phyloP scores from a whole-genome alignment of 2,329 filamentous ascomycete species.

The Leptographium procerum region DNA sequence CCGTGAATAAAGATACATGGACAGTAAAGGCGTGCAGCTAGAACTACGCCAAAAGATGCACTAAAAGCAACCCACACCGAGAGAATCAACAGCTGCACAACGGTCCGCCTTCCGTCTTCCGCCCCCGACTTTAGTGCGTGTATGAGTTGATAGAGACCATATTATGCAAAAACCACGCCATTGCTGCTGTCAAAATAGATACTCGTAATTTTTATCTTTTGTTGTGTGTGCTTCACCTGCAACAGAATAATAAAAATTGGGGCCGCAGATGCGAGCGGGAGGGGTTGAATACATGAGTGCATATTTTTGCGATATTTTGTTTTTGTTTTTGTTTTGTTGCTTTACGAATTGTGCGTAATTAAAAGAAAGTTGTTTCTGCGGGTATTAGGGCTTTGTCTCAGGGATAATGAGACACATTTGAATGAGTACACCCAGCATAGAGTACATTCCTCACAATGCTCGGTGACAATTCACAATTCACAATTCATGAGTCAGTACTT shows the following conservation, averaged over 20 bases:
- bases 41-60: not conserved
- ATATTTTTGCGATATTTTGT: not conserved
- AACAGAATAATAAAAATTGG: not conserved
- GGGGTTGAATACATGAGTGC: not conserved
- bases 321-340: not conserved
- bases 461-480: not conserved
- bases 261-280: not conserved
- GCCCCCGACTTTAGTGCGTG: not conserved
- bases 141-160: not conserved
- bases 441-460: not conserved
- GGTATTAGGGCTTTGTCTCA: not conserved
- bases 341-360: not conserved
- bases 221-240: not conserved
- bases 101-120: not conserved
- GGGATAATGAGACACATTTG: not conserved
- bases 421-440: not conserved
- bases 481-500: not conserved
- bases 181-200: not conserved
- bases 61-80: not conserved
- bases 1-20: not conserved
- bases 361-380: not conserved
- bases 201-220: too few relatives aligned
- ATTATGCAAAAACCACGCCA: not conserved
- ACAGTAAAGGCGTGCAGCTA: not conserved
- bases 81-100: not conserved